Base-by-base conservation (phyloP, 2,329 filamentous ascomycete species). In the Claviceps pusilla region DNA sequence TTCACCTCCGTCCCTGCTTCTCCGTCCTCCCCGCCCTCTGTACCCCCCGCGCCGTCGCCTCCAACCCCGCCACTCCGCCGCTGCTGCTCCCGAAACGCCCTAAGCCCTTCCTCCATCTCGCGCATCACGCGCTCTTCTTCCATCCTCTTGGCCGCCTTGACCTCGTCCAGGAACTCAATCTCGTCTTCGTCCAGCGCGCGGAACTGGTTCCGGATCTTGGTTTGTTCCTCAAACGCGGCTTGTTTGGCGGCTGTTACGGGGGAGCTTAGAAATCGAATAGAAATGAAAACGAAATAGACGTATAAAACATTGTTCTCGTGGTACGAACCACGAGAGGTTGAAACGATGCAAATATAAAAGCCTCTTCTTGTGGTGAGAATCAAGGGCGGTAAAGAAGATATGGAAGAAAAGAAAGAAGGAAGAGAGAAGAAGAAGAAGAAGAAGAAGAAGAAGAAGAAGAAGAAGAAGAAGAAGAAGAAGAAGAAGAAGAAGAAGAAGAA, bases 161-260 rank as follows among this genome's bases (percentile, higher is more conserved):
- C 74, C 48, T 76, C 77, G 49, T 84, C 80, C 51, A 93, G 69
- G 59, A 89, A 91, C 24, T 85, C 86, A 51, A 86, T 75, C 70
- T 91, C 87, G 64, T 89, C 86, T 56, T 89, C 85, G 64, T 91
- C 84, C 35, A 93, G 75, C 3, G 84, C 75, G 43, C 83, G 79
- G 65, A 89, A 90, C 70, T 91, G 87, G 62, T 91, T 87, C 63
- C 80, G 79, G 52, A 91, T 72, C 59, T 77, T 77, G 58, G 76
- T 78, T 58, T 83, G 76, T 67, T 91, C 87, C 66, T 89, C 87
- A 66, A 89, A 89, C 9, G 83, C 86, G 24, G 87, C 86, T 70
- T 91, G 85, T 68, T 90, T 91, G 55, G 86, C 85, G 59, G 83
- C 86, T 24, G 24, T 24, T 85, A 55, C 52, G 33, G 16, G 0